Evolutionary conservation across 2,329 filamentous ascomycete species (phyloP), one percentile per base, ranked within the genome.

Genomic region (Alternaria triticina): DNA sequence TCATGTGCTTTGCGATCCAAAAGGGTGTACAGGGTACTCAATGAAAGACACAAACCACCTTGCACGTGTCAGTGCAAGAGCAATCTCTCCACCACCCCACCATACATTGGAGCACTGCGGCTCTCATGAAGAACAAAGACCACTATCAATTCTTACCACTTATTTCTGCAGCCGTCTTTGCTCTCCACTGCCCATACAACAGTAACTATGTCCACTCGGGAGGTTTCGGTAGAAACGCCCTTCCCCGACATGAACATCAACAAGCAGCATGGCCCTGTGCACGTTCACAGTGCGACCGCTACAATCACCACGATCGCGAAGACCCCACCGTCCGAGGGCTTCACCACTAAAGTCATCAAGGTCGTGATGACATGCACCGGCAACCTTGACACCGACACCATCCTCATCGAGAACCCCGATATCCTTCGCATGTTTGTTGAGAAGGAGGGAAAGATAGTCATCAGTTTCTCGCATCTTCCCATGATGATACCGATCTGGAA

Each of bases 341-440:
- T 15, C 33, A 17, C 28, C 11, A 5, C 40, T 1, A 30, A 23
- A 1, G 23, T 58, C n/a, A 17, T 43, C 20, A 43, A 6, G n/a
- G 56, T 33, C 10, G 56, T 22, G 25, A 40, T 58, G 30, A 6
- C n/a, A 25, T 58, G 56, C 15, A 54, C 51, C 10, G 36, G 36
- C 33, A 27, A 44, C 46, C 9, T 51, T 11, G 30, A 43, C 30
- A 58, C 46, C 17, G 12, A 43, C 5, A 50, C 28, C 8, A 51
- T 58, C 3, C 12, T 58, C 7, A 20, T 51, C 46, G 33, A 58
- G 20, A 33, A 58, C 17, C 5, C 33, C 15, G 40, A 22, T 13
- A n/a, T 58, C 22, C 56, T 58, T 8, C 30, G 33, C 22, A 58
- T 51, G 56, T 58, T 58, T 28, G n/a, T 22, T 17, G 13, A 30